Conservation (phyloP, 805 yeast species). For the Blastobotrys robertii region DNA sequence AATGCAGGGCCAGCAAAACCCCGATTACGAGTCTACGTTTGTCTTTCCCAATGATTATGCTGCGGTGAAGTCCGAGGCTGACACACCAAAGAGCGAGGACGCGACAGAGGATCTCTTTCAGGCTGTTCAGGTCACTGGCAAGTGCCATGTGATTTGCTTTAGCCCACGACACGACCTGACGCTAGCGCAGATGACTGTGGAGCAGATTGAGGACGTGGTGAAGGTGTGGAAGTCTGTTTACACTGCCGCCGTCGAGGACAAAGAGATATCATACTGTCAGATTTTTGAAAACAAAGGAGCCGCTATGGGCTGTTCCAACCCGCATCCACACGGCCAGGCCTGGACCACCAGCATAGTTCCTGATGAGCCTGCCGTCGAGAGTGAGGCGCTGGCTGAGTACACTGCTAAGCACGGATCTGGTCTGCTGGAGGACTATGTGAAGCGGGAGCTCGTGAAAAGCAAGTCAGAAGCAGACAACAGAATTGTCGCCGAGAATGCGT, state of each 20-base stretch:
- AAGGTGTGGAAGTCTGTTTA: slow-evolving; percentile 52
- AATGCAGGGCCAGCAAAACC: slow-evolving; percentile 51
- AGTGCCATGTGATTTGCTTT: slow-evolving; percentile 64
- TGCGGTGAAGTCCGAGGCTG: slow-evolving; percentile 40
- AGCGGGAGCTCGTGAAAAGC: slow-evolving; percentile 39
- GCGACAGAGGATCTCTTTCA: slow-evolving; percentile 39
- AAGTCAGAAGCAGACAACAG: slow-evolving; percentile 30
- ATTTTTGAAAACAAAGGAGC: slow-evolving; percentile 71
- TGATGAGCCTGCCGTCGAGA: slow-evolving; percentile 53
- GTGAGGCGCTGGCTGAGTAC: slow-evolving; percentile 42
- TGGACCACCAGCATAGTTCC: slow-evolving; percentile 64
- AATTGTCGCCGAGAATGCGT: slow-evolving; percentile 48
- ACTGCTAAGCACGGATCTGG: slow-evolving; percentile 34
- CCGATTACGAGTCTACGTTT: slow-evolving; percentile 46
- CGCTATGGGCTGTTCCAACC: slow-evolving; percentile 76
- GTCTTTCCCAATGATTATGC: slow-evolving; percentile 61
- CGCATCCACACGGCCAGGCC: slow-evolving; percentile 78
- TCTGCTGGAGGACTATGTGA: slow-evolving; percentile 53
- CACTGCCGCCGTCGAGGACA: slow-evolving; percentile 31
- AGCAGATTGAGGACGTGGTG: slow-evolving; percentile 40
- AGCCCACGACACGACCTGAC: slow-evolving; percentile 60
- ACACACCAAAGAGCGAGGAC: slow-evolving; percentile 13
- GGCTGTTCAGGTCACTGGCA: slow-evolving; percentile 53
- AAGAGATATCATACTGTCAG: slow-evolving; percentile 47
- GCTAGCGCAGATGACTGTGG: slow-evolving; percentile 46